Base-by-base conservation (phyloP, 2,329 filamentous ascomycete species). In the Trichoderma lentiforme region DNA sequence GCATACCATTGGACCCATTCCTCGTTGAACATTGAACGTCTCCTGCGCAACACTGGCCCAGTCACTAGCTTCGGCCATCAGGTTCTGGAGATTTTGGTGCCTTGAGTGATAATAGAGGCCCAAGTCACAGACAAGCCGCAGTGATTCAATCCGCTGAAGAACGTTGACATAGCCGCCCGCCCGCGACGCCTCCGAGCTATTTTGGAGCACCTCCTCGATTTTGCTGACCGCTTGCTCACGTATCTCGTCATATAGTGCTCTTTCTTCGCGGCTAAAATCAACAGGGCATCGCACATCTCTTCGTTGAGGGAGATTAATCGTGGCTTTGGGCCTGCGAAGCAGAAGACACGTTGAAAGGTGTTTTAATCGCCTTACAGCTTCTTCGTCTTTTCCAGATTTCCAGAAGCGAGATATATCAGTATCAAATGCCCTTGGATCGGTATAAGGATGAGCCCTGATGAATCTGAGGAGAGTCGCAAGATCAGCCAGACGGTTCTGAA, bases 401-500 rank as follows among this genome's bases (percentile, higher is more conserved):
- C 34, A 63, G 36, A 63, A 6, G 24, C 12, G 34, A 14, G 24
- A 15, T 28, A 63, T 63, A 8, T 63, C 61, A 7, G 36, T 11
- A 32, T 63, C 61, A 14, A 63, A 63, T 4, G 3, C 24, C 61
- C 28, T 30, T 7, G 61, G 15, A 14, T 47, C 21, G 2, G 24
- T 47, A 14, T 63, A 63, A 2, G 61, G 61, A 12, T 63, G 15
- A 6, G 28, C 24, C 3, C 36, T 28, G 4, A 63, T 43, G 11
- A 63, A 86, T 15, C 79, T 80, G 0, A 87, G 74, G 0, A 86
- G 76, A 6, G 78, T 76, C 0, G 80, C 76, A 6, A 86, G 76
- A 70, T 86, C 85, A 2, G 73, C 76, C 0, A 84, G 75, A 1
- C 76, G 75, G 69, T 86, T 87, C 70, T 86, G 84, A 2, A 87